phyloP scores from a whole-genome alignment of 1,139 yeast species.

The Saccharomyces hybrid region DNA sequence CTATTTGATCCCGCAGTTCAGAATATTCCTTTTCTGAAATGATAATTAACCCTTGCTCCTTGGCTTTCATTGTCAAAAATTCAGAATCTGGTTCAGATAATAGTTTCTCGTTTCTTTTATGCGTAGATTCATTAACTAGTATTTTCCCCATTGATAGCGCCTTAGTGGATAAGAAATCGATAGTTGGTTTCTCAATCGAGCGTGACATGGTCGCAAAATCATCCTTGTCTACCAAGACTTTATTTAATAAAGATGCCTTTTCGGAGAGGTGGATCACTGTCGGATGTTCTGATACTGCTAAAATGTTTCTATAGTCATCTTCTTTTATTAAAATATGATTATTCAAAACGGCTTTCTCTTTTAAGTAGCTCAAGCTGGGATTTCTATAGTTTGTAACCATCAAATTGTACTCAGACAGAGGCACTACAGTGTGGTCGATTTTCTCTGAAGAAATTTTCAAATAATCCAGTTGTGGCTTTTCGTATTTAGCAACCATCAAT shows the following conservation, averaged over 20 bases:
- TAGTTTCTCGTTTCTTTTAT: neutral
- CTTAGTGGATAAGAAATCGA: constrained; percentile 5
- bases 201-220: constrained; percentile 1
- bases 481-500: too few relatives aligned
- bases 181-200: constrained; percentile 6
- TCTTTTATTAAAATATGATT: constrained; percentile 6
- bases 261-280: constrained; percentile 19
- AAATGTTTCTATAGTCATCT: neutral
- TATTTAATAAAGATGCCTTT: constrained; percentile 16
- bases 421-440: constrained; percentile 28
- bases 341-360: constrained; percentile 30
- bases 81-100: neutral
- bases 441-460: too few relatives aligned
- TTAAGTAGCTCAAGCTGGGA: constrained; percentile 5
- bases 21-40: neutral
- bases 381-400: constrained; percentile 2
- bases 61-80: neutral
- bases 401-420: constrained; percentile 10
- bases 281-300: constrained; percentile 4
- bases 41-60: neutral
- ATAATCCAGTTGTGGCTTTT: too few relatives aligned
- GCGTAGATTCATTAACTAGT: constrained; percentile 5
- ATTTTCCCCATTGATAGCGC: neutral
- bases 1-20: constrained; percentile 3
- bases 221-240: constrained; percentile 2